Evolutionary conservation across 371 early-diverging fungal genomes (phyloP).

Genomic region (Nematocida ironsii): DNA sequence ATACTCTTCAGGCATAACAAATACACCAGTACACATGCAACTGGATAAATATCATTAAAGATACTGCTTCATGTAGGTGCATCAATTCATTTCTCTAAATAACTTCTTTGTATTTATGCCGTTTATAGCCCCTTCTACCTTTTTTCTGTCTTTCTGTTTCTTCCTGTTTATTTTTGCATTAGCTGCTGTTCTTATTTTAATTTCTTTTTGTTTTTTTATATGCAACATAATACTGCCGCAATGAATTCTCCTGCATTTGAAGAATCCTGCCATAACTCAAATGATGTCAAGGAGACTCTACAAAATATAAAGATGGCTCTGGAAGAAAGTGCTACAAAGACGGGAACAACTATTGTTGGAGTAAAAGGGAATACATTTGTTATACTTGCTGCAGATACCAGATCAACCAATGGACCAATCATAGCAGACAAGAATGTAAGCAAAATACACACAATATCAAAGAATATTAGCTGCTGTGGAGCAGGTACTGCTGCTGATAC

Average conservation of each 20-base stretch:
- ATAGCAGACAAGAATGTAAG: constrained; percentile 98
- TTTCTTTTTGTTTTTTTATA: constrained; percentile 51
- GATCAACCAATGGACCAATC: constrained; percentile 93
- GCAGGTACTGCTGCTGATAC: constrained; percentile 99
- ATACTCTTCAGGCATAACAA: too few relatives aligned
- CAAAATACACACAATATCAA: constrained; percentile 95
- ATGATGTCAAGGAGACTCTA: not conserved
- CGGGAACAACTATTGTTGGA: constrained; percentile 89
- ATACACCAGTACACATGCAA: too few relatives aligned
- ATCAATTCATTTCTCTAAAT: not conserved
- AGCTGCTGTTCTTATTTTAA: not conserved
- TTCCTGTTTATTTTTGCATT: too few relatives aligned
- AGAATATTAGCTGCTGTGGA: constrained; percentile 98
- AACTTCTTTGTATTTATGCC: not conserved
- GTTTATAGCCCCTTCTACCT: not conserved
- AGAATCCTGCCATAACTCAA: not conserved
- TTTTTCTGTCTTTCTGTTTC: too few relatives aligned
- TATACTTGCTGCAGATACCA: constrained; percentile 95
- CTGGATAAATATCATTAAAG: too few relatives aligned
- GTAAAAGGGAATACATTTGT: constrained; percentile 74
- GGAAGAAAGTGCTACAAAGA: constrained; percentile 72
- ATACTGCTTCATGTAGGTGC: too few relatives aligned
- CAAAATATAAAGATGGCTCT: not conserved
- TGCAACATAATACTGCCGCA: not conserved
- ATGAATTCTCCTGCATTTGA: not conserved